Conservation (phyloP, 768 basidiomycete species). For the Ramaria rubella region DNA sequence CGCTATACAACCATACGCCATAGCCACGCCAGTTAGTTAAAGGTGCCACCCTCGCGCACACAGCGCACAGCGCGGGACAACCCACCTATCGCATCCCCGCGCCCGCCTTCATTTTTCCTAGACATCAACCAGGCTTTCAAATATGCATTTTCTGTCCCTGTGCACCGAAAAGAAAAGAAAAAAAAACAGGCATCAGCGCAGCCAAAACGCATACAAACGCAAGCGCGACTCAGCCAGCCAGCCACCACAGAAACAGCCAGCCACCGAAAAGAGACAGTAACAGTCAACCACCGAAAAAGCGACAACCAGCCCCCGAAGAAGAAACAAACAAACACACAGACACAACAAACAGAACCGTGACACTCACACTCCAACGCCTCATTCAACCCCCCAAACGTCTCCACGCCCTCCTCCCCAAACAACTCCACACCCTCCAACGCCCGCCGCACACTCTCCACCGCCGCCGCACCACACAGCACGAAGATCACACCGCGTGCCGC, state of each 20-base stretch:
- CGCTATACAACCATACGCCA: constrained; percentile 24
- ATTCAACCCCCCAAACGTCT: constrained; percentile 73
- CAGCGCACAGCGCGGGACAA: background rate
- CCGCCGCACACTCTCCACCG: constrained; percentile 53
- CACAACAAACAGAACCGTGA: too few relatives aligned
- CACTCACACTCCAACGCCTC: constrained; percentile 94
- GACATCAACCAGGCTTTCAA: constrained; percentile 71
- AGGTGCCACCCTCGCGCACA: background rate
- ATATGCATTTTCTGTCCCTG: constrained; percentile 93
- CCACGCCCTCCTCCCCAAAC: constrained; percentile 69
- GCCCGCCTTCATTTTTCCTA: constrained; percentile 47
- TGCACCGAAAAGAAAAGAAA: background rate
- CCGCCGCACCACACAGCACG: constrained; percentile 78
- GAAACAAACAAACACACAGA: too few relatives aligned
- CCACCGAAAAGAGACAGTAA: too few relatives aligned
- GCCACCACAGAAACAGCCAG: too few relatives aligned
- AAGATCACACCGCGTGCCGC: constrained; percentile 70
- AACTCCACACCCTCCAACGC: constrained; percentile 77
- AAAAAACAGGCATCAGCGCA: too few relatives aligned
- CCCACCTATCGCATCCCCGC: constrained; percentile 19
- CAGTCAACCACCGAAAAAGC: too few relatives aligned
- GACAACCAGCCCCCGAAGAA: too few relatives aligned
- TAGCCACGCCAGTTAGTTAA: background rate
- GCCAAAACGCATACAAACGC: too few relatives aligned
- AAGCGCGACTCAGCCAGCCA: too few relatives aligned